Evolutionary conservation across 2,329 filamentous ascomycete species (phyloP).

Genomic region (Pseudogymnoascus sp.): DNA sequence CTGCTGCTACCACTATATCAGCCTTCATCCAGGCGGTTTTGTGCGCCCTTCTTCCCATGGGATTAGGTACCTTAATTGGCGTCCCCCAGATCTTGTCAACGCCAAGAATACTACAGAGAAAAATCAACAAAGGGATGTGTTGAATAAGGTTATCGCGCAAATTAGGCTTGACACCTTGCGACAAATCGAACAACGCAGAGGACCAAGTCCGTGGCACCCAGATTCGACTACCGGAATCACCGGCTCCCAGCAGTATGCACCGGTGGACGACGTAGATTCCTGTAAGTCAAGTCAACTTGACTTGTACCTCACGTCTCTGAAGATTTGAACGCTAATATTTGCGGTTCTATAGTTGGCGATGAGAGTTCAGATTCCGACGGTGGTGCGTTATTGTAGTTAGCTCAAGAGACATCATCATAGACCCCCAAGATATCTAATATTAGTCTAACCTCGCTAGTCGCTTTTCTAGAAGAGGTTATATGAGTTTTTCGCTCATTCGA

Average conservation of each 20-base stretch:
- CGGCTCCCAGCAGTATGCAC: neutral
- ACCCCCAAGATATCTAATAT: neutral
- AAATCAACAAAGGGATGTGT: constrained; percentile 19
- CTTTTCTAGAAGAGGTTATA: too few species aligned
- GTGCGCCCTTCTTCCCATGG: constrained; percentile 22
- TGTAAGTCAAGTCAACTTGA: neutral
- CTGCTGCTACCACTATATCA: constrained; percentile 24
- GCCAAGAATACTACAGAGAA: constrained; percentile 11
- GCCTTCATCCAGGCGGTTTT: constrained; percentile 24
- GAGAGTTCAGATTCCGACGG: neutral
- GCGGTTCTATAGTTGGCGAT: neutral
- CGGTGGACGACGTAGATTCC: neutral
- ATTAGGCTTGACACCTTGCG: constrained; percentile 21
- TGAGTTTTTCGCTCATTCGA: neutral
- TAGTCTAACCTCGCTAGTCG: neutral
- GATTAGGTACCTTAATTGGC: constrained; percentile 27
- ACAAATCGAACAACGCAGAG: constrained; percentile 20
- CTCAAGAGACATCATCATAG: neutral
- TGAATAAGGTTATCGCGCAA: constrained; percentile 24
- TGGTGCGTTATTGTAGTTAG: neutral
- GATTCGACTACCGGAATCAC: constrained; percentile 23
- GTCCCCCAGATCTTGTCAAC: constrained; percentile 20
- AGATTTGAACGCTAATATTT: neutral
- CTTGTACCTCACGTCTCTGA: neutral
- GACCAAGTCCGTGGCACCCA: constrained; percentile 19